Percentiles rank a stretch among this genome's conserved stretches.
phyloP scores from a whole-genome alignment of 192 early-diverging fungal species.

The Coemansia sp. region DNA sequence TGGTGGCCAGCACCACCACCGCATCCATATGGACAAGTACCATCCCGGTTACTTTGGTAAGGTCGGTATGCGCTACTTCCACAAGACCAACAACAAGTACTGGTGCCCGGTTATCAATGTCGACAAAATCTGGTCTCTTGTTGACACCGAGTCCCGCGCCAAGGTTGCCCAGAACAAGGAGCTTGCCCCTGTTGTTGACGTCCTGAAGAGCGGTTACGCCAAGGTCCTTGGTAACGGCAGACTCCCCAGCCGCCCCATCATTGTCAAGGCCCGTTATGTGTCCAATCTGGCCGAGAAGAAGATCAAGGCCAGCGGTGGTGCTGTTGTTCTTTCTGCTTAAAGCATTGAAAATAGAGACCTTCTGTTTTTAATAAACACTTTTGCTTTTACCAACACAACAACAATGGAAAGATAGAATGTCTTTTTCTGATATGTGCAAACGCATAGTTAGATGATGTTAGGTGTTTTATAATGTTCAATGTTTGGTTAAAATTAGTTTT shows the following conservation, averaged over 20 bases:
- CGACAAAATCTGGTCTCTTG: conserved; percentile 91
- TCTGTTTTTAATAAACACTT: conserved; percentile 14
- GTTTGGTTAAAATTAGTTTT: no score
- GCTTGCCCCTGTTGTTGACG: conserved; percentile 91
- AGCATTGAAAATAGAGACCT: conserved; percentile 1
- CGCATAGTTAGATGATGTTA: no score
- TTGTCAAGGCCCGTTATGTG: conserved; percentile 93
- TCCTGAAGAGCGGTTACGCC: conserved; percentile 77
- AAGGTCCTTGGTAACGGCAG: conserved; percentile 96
- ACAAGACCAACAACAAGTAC: conserved; percentile 88
- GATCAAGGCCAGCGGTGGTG: conserved; percentile 97
- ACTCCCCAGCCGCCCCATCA: conserved; percentile 86
- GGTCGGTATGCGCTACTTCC: conserved; percentile 99
- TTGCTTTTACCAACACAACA: conserved; percentile 3
- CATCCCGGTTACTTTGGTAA: conserved; percentile 99
- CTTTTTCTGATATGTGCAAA: no score
- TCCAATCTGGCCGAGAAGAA: conserved; percentile 94
- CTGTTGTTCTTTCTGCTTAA: conserved; percentile 57
- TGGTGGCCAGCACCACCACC: conserved; percentile 99
- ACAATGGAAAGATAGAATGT: no score
- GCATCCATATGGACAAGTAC: conserved; percentile 99
- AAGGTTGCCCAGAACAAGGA: conserved; percentile 82
- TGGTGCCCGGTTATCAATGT: conserved; percentile 90
- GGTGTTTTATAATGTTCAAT: no score
- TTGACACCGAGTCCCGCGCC: conserved; percentile 79